Base-by-base conservation (phyloP, 1,139 yeast genomes). In the Candida pseudoviswanathii region DNA sequence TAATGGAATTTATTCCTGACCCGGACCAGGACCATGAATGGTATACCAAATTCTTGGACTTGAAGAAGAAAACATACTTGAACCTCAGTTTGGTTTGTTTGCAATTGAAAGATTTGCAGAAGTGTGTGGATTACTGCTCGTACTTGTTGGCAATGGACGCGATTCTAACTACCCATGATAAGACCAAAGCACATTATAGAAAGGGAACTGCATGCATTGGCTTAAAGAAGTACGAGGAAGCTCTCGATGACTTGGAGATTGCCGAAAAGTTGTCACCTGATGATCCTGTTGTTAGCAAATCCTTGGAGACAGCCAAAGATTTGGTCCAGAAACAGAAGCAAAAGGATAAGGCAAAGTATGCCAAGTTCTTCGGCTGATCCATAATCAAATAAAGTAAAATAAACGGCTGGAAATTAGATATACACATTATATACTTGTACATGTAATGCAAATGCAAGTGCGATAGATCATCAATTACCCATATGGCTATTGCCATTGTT, bases 1-100 rank as follows among this genome's bases (percentile, higher is more conserved):
- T 85, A 30, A 83, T 84, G 75, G 94, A 86, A 62, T 81, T 77
- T 56, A 73, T 84, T 16, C 95, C 95, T 0, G 95, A 86, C 58
- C 68, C 68, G 36, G 91, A 85, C 43, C 81, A 84, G 37, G 86
- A 85, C 53, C 78, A 82, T 6, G 81, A 79, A 34, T 72, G 78
- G 68, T 76, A 66, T 56, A 54, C 54, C 2, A 78, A 80, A 56
- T 87, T 84, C 58, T 58, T 68, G 38, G 80, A 74, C 0, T 63
- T 86, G 59, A 86, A 86, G 64, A 81, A 77, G 64, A 84, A 84
- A 53, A 51, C 85, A 1, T 86, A 81, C 57, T 68, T 86, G 54
- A 87, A 87, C 58, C 55, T 86, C 29, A 75, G 88, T 1, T 65
- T 87, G 51, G 80, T 75, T 0, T 64, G 75, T 33, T 68, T 81